A percentile compares a stretch with the other conserved stretches of the same genome.
Conservation (phyloP, 805 yeast species). For the Saturnispora sekii region DNA sequence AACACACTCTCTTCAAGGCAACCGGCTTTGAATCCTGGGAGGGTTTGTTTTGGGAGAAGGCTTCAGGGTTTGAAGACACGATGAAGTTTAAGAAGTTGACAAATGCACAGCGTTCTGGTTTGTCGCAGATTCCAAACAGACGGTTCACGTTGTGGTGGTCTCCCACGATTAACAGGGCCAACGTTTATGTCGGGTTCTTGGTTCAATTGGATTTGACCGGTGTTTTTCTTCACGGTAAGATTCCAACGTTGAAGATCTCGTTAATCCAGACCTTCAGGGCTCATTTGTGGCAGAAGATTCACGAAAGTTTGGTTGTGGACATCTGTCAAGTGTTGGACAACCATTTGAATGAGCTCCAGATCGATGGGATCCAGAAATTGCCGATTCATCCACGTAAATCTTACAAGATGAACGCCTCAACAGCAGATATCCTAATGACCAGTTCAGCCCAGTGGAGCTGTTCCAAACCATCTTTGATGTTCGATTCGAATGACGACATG, state of each 20-base stretch:
- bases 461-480: constrained; percentile 68
- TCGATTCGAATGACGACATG: constrained; percentile 58
- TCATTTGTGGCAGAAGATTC: constrained; percentile 98
- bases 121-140: constrained; percentile 95
- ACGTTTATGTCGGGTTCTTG: constrained; percentile 93
- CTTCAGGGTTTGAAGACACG: constrained; percentile 94
- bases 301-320: constrained; percentile 90
- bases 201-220: constrained; percentile 96
- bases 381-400: constrained; percentile 96
- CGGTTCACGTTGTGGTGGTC: constrained; percentile 99
- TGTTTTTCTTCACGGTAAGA: constrained; percentile 93
- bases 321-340: constrained; percentile 85
- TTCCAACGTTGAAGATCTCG: constrained; percentile 93
- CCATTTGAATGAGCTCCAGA: constrained; percentile 72
- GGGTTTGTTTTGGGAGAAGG: constrained; percentile 97
- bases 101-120: constrained; percentile 94
- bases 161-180: constrained; percentile 96
- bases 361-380: constrained; percentile 80
- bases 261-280: constrained; percentile 94
- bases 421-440: constrained; percentile 78
- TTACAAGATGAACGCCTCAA: constrained; percentile 91
- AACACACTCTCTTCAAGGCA: constrained; percentile 90
- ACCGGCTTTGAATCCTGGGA: constrained; percentile 99
- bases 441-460: constrained; percentile 78
- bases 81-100: constrained; percentile 90